Percentiles rank a stretch among this genome's conserved stretches.
Conservation (phyloP, 345 rosid species). For the Eucalyptus globulus region DNA sequence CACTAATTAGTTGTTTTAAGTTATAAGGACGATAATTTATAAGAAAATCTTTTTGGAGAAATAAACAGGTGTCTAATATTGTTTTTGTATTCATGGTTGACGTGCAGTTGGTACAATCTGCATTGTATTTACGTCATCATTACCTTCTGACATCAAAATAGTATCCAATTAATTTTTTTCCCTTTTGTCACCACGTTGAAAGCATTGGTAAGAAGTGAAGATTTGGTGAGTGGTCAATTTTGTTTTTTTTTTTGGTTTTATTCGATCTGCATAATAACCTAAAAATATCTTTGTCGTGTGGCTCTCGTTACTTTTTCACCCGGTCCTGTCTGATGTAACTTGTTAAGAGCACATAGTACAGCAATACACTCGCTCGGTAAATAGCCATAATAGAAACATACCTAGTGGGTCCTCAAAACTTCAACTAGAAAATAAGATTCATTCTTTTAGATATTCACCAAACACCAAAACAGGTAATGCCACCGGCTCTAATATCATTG, state of each 20-base stretch:
- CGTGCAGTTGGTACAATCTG: neutral
- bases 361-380: neutral
- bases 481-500: neutral
- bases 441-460: accelerated
- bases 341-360: neutral
- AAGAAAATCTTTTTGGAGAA: too few species aligned
- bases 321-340: neutral
- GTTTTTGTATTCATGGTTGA: neutral
- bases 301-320: neutral
- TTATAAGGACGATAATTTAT: too few species aligned
- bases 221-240: neutral
- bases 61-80: neutral
- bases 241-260: neutral
- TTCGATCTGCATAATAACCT: neutral
- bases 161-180: neutral
- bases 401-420: neutral
- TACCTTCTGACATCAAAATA: neutral
- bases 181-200: neutral
- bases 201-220: neutral
- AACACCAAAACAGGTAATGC: accelerated
- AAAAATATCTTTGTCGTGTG: neutral
- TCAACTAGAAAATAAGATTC: neutral
- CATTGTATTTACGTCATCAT: neutral
- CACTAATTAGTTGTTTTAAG: neutral
- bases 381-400: neutral